Evolutionary conservation across 2,329 filamentous ascomycete genomes (phyloP).

Genomic region (Exophiala lecanii-corni): DNA sequence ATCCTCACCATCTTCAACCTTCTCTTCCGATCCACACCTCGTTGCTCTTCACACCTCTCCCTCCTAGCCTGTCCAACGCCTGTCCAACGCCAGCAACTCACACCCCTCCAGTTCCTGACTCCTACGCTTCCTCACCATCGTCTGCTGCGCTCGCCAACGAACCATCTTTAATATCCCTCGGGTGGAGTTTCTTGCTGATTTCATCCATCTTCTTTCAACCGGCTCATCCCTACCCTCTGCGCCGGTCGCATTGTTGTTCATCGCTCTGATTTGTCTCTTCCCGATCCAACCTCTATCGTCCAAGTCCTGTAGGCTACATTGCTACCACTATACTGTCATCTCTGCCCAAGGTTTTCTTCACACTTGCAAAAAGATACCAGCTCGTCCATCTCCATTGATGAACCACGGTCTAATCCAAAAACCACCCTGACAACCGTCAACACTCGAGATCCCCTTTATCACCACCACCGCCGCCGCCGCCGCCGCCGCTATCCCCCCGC

Average conservation of each 20-base stretch:
- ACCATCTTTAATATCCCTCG: conserved; percentile 14
- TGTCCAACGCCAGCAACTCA: neutral
- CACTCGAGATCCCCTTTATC: neutral
- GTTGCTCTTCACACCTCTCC: neutral
- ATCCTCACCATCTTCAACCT: neutral
- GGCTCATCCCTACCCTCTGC: neutral
- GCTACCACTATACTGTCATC: too few species aligned
- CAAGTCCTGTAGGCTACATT: neutral
- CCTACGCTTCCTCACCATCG: conserved; percentile 1
- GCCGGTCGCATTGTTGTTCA: conserved; percentile 18
- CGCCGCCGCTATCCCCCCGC: conserved; percentile 16
- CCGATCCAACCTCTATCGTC: neutral
- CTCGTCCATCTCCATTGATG: too few species aligned
- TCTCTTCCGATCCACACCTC: neutral
- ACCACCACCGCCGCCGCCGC: conserved; percentile 5
- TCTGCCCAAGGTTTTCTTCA: too few species aligned
- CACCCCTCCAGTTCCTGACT: conserved; percentile 15
- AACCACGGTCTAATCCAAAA: conserved; percentile 11
- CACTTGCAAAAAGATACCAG: too few species aligned
- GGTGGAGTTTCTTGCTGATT: conserved; percentile 13
- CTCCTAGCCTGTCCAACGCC: neutral
- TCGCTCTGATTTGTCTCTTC: neutral
- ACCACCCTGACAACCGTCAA: neutral
- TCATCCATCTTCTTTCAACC: neutral
- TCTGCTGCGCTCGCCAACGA: conserved; percentile 7